Evolutionary conservation across 1,139 yeast species (phyloP).

Genomic region (Groenewaldozyma sp.): DNA sequence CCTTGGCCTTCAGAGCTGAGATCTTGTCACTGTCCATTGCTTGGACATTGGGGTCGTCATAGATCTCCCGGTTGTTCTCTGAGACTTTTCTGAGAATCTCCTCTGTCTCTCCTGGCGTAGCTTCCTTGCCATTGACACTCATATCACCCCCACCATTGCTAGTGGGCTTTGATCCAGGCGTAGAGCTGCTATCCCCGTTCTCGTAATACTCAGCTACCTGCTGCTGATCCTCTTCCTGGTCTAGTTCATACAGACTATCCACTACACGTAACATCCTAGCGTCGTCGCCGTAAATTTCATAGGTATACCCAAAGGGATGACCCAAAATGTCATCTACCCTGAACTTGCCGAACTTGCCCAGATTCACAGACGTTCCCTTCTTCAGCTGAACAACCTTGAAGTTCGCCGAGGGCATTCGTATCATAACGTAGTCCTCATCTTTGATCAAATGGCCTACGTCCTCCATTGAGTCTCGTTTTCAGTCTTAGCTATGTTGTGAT

Average conservation of each 20-base stretch:
- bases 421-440: slow-evolving; percentile 50
- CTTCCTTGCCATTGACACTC: slow-evolving; percentile 19
- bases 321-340: slow-evolving; percentile 68
- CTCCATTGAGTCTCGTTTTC: neutral
- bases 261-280: slow-evolving; percentile 20
- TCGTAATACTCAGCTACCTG: slow-evolving; percentile 14
- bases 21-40: slow-evolving; percentile 65
- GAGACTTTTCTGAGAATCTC: slow-evolving; percentile 25
- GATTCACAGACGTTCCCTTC: slow-evolving; percentile 48
- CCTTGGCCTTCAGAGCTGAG: slow-evolving; percentile 57
- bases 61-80: slow-evolving; percentile 57
- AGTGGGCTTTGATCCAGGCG: no score
- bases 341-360: slow-evolving; percentile 91
- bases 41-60: slow-evolving; percentile 74
- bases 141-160: no score
- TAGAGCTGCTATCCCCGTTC: no score
- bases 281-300: slow-evolving; percentile 54
- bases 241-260: slow-evolving; percentile 19
- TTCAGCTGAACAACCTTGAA: slow-evolving; percentile 59
- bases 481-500: neutral
- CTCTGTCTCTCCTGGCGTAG: slow-evolving; percentile 8
- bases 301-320: slow-evolving; percentile 77
- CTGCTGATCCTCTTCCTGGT: slow-evolving; percentile 15
- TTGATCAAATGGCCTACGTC: slow-evolving; percentile 13
- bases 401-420: slow-evolving; percentile 75